These are phyloP conservation scores for Oryza longistaminata DNA, from an alignment of 176 grass and related monocot genomes.

Conservation along the genomic window DNA sequence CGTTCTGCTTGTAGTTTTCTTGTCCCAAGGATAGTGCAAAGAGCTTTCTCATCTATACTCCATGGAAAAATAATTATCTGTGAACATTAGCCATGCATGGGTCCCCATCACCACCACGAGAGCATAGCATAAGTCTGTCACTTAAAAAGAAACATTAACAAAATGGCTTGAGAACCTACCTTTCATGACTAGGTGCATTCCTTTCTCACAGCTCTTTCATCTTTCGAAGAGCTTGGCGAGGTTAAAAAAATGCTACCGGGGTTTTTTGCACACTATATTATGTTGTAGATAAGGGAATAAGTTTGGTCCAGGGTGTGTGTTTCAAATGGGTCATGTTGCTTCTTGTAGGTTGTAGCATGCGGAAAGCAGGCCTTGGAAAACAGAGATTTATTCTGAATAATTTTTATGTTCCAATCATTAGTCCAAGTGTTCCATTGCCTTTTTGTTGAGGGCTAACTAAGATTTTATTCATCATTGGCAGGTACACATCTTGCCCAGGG, in stretches of 20 bases:
- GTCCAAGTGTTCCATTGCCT: conserved; percentile 53
- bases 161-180: conserved; percentile 68
- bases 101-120: conserved; percentile 60
- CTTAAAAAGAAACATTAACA: conserved; percentile 65
- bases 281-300: conserved; percentile 81
- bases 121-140: conserved; percentile 84
- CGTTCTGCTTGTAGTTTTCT: conserved; percentile 56
- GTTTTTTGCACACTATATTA: conserved; percentile 40
- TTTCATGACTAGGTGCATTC: conserved; percentile 58
- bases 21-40: conserved; percentile 50
- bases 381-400: conserved; percentile 44
- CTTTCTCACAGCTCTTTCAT: conserved; percentile 72
- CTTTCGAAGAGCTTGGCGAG: conserved; percentile 60
- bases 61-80: conserved; percentile 56
- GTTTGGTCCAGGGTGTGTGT: conserved; percentile 33
- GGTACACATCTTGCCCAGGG: conserved; percentile 96
- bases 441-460: conserved; percentile 47
- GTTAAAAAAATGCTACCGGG: conserved; percentile 49
- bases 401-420: conserved; percentile 70
- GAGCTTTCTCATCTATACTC: conserved; percentile 51
- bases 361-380: conserved; percentile 60
- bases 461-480: conserved; percentile 64
- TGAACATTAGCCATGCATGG: conserved; percentile 62
- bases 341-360: conserved; percentile 69
- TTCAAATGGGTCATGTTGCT: conserved; percentile 46